Conservation (phyloP, 176 grass and related monocot genomes). For the Aechmea fasciata region DNA sequence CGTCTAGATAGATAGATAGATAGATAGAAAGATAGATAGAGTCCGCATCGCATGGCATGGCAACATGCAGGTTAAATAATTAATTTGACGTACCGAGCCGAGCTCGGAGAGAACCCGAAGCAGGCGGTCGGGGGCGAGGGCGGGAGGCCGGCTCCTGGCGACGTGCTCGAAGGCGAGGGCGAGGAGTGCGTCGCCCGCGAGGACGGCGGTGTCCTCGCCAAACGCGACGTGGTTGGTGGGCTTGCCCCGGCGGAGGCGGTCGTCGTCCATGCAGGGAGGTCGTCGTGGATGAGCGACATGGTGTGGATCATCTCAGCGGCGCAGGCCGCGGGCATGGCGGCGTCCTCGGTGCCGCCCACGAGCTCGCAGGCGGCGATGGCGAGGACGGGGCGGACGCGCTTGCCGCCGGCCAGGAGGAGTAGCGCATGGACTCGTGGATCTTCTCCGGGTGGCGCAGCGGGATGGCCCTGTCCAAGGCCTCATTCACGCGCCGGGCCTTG, state of each 20-base stretch:
- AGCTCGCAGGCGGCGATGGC: conserved; percentile 46
- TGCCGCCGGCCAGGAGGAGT: conserved; percentile 52
- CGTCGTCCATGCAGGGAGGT: conserved; percentile 63
- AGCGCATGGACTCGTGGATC: conserved; percentile 35
- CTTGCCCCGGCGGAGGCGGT: conserved; percentile 29
- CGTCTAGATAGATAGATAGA: no score
- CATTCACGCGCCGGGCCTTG: conserved; percentile 24
- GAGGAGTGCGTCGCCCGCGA: conserved; percentile 41
- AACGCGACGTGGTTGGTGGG: conserved; percentile 34
- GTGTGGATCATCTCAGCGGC: conserved; percentile 51
- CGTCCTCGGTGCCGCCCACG: conserved; percentile 13
- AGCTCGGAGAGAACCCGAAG: conserved; percentile 36
- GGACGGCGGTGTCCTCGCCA: conserved; percentile 31
- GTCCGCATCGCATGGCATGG: no score
- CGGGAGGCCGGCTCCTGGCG: not conserved
- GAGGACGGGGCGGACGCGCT: conserved; percentile 44
- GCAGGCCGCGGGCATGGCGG: conserved; percentile 31
- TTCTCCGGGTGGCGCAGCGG: not conserved
- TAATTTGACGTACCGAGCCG: not conserved
- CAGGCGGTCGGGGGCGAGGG: conserved; percentile 11
- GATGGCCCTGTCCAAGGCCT: conserved; percentile 32
- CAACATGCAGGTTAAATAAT: no score
- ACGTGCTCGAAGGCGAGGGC: conserved; percentile 44
- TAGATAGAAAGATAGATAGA: no score
- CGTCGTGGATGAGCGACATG: conserved; percentile 47